phyloP scores from a whole-genome alignment of 768 basidiomycete species.

The Boletus reticuloceps region DNA sequence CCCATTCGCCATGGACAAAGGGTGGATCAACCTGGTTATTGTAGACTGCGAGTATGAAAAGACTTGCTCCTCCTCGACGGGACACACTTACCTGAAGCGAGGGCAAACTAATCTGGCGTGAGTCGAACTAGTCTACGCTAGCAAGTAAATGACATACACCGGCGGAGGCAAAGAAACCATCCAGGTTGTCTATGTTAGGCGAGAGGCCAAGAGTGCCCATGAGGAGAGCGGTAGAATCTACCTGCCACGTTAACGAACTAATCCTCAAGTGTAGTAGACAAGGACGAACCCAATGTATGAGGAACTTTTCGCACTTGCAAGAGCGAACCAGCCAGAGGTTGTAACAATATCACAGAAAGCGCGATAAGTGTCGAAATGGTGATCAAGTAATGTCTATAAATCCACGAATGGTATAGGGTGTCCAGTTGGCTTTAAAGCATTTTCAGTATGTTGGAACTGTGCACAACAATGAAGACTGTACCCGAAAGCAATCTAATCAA shows the following conservation, averaged over 20 bases:
- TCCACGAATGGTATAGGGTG: slow-evolving; percentile 43
- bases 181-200: slow-evolving; percentile 43
- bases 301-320: slow-evolving; percentile 26
- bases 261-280: slow-evolving; percentile 6
- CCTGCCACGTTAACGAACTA: background rate
- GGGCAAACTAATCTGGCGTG: slow-evolving; percentile 32
- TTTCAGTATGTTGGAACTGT: background rate
- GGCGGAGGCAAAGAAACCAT: slow-evolving; percentile 57
- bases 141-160: slow-evolving; percentile 39
- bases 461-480: slow-evolving; percentile 16
- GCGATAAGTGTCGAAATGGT: slow-evolving; percentile 51
- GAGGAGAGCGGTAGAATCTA: slow-evolving; percentile 42
- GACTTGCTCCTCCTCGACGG: background rate
- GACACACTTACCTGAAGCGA: slow-evolving; percentile 24
- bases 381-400: slow-evolving; percentile 54
- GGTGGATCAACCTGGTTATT: slow-evolving; percentile 53
- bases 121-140: background rate
- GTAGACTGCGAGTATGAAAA: slow-evolving; percentile 22
- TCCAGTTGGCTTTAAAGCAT: slow-evolving; percentile 37
- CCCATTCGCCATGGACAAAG: slow-evolving; percentile 52
- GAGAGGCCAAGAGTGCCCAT: slow-evolving; percentile 44
- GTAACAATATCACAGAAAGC: slow-evolving; percentile 44
- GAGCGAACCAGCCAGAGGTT: slow-evolving; percentile 52
- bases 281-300: slow-evolving; percentile 10
- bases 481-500: slow-evolving; percentile 42